These are phyloP conservation scores for Xylaria digitata DNA, from an alignment of 2,329 filamentous ascomycete species.

Conservation along the genomic window DNA sequence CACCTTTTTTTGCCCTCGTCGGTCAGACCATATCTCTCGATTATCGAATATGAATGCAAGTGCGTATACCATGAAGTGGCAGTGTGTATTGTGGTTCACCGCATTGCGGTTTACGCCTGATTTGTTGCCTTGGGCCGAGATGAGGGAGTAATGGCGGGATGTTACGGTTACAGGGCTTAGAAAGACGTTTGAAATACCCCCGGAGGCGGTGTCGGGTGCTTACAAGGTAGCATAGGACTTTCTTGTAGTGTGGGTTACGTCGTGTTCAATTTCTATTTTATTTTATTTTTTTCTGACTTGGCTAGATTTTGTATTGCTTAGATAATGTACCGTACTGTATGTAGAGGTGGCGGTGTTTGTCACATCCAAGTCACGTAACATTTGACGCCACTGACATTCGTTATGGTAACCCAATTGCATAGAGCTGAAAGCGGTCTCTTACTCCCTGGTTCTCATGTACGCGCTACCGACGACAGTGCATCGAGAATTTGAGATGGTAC, in stretches of 20 bases:
- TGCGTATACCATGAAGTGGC: neutral
- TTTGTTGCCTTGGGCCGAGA: too few relatives aligned
- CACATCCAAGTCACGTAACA: constrained; percentile 11
- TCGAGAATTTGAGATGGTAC: neutral
- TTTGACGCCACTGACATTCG: neutral
- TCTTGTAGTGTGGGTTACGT: too few relatives aligned
- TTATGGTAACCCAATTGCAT: too few relatives aligned
- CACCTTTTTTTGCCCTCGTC: neutral
- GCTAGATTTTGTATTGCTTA: neutral
- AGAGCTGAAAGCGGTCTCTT: too few relatives aligned
- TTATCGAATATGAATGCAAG: neutral
- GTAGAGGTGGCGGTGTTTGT: neutral
- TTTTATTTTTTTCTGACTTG: too few relatives aligned
- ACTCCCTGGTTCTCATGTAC: too few relatives aligned
- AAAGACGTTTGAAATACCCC: neutral
- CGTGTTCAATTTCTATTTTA: too few relatives aligned
- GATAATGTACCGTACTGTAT: neutral
- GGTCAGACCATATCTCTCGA: constrained; percentile 5
- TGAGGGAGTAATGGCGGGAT: too few relatives aligned
- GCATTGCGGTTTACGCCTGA: neutral
- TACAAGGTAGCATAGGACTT: too few relatives aligned
- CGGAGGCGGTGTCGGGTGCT: too few relatives aligned
- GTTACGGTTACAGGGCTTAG: too few relatives aligned
- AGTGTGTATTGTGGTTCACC: constrained; percentile 7
- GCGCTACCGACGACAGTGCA: neutral